Base-by-base conservation (phyloP, 192 early-diverging fungal genomes). In the Glomus cerebriforme region DNA sequence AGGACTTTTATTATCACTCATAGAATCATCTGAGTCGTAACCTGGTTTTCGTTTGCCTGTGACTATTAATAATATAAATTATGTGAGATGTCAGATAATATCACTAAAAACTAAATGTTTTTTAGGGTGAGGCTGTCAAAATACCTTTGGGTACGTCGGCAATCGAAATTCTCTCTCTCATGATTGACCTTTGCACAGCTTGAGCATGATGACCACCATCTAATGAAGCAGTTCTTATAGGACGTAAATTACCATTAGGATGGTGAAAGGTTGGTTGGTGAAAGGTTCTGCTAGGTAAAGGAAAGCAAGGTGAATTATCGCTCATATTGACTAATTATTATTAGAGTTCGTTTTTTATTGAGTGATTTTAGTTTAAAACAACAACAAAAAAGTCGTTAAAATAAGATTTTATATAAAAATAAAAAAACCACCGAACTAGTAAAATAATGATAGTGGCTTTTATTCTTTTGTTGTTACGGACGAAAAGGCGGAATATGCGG, bases 281-380 rank as follows among this genome's bases (percentile, higher is more conserved):
- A 27, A 31, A 32, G 29, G 45, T 37, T 12, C 45, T 66, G 47
- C 62, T 12, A 45, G 75, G 27, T 29, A 77, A 29, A 7, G 75
- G 75, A 66, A 77, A 62, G 63, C 75, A 77, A 13, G 75, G 75
- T 66, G 75, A 77, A 49, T 77, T 59, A 37, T 77, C 63, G 32
- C 63, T 77, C 75, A 77, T 77, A 73, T 73, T 73, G 37, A 10
- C 24, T 13, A 32, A 0, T 54, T 73, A 26, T 29, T 31, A 47
- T 6, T 73, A 27, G 43, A 72, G 35, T 4, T 19, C 1, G 34
- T 24, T 17, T 7, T 12, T 27, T 31, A 60, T 24, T 7, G 59
- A 15, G 58, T 19, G 24, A 39, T 39, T 39, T 39, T 39, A 0
- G 3, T 39, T 10, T 39, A 63, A 63, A 64, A 54, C 15, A 54